Percentiles rank a stretch among this genome's conserved stretches.
These are phyloP conservation scores for Solanum medicagineum DNA, from an alignment of 257 asterid species.

Conservation along the genomic window DNA sequence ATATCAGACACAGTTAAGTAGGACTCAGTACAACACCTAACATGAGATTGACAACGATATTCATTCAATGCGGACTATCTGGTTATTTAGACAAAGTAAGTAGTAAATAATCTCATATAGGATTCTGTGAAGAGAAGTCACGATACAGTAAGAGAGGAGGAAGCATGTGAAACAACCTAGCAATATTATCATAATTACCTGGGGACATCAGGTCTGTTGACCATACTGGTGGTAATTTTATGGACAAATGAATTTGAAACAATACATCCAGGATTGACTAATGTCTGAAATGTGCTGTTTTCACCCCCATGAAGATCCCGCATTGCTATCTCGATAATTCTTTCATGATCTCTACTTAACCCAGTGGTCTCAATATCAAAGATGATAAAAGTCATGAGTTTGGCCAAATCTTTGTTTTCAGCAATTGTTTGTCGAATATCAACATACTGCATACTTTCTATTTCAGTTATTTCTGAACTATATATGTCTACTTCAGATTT, in stretches of 20 bases:
- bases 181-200: conserved; percentile 25
- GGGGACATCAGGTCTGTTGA: conserved; percentile 55
- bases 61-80: not conserved
- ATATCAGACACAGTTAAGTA: not conserved
- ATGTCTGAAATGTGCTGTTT: conserved; percentile 75
- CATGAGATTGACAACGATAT: not conserved
- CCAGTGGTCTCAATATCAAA: conserved; percentile 94
- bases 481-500: not conserved
- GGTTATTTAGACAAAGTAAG: not conserved
- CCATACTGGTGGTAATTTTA: conserved; percentile 62
- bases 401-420: conserved; percentile 42
- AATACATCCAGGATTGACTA: conserved; percentile 60
- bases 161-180: not conserved
- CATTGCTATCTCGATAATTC: conserved; percentile 76
- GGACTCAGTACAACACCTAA: not conserved
- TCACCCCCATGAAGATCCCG: conserved; percentile 90
- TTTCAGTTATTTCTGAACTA: conserved; percentile 6
- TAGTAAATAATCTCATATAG: not conserved
- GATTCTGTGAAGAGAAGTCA: not conserved
- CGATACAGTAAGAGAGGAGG: not conserved
- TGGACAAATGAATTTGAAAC: conserved; percentile 53
- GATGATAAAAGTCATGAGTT: conserved; percentile 44
- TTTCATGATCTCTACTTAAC: conserved; percentile 33
- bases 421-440: conserved; percentile 13
- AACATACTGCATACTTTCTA: conserved; percentile 29